These are phyloP conservation scores for Eucalyptus sp. DNA, from an alignment of 345 rosid species.

Conservation along the genomic window DNA sequence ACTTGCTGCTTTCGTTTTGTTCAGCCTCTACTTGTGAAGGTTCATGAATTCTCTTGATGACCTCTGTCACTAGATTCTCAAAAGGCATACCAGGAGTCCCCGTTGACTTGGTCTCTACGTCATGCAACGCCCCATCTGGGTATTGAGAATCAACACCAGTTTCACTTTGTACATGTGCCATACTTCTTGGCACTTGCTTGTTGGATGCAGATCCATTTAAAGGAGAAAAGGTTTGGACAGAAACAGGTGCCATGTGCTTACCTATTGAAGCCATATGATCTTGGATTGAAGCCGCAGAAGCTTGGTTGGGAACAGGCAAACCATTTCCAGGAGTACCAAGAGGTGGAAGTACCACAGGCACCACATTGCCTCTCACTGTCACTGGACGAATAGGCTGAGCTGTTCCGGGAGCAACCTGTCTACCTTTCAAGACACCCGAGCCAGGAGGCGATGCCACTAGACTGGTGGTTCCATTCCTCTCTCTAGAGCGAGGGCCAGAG, in stretches of 20 bases:
- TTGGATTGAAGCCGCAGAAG: neutral
- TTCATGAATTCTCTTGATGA: slow-evolving; percentile 29
- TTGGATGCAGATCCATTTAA: slow-evolving; percentile 8
- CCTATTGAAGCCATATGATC: slow-evolving; percentile 9
- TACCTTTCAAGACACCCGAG: slow-evolving; percentile 6
- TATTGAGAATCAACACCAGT: slow-evolving; percentile 1
- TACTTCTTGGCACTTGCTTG: neutral
- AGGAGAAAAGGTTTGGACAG: slow-evolving; percentile 1
- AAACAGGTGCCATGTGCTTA: slow-evolving; percentile 14
- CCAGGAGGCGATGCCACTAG: neutral
- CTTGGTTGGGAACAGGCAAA: neutral
- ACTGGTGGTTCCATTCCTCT: slow-evolving; percentile 2
- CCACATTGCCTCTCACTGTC: slow-evolving; percentile 23
- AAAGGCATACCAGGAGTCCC: slow-evolving; percentile 24
- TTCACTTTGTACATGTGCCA: slow-evolving; percentile 4
- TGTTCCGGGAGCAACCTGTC: slow-evolving; percentile 6
- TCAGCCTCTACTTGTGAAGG: slow-evolving; percentile 19
- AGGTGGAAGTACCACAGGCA: slow-evolving; percentile 42
- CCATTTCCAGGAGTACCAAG: slow-evolving; percentile 35
- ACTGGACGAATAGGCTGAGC: slow-evolving; percentile 18
- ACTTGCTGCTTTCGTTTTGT: slow-evolving; percentile 2
- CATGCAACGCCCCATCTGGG: neutral
- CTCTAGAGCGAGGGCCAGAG: neutral
- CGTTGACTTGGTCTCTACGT: slow-evolving; percentile 9
- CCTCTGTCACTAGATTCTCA: slow-evolving; percentile 55